A percentile compares a stretch with the other conserved stretches of the same genome.
Conservation (phyloP, 106 monocot genomes). For the Vanilla planifolia region DNA sequence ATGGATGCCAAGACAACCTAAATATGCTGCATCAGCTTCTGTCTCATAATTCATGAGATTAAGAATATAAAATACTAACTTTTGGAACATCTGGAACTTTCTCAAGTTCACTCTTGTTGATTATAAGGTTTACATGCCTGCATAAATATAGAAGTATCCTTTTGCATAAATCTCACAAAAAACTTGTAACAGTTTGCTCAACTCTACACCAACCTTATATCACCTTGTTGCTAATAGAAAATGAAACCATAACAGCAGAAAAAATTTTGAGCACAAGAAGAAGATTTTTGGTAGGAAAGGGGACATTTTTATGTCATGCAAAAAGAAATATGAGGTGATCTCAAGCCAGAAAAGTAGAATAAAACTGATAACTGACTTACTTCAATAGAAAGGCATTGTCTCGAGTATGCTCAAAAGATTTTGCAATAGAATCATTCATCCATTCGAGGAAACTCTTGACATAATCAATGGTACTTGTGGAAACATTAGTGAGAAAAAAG, state of each 20-base stretch:
- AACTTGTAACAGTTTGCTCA: background rate
- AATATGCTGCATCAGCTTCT: slow-evolving; percentile 20
- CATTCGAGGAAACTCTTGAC: slow-evolving; percentile 98
- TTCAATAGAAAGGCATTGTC: slow-evolving; percentile 87
- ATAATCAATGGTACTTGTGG: slow-evolving; percentile 89
- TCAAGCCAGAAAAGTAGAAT: background rate
- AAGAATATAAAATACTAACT: slow-evolving; percentile 32
- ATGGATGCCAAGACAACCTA: slow-evolving; percentile 98
- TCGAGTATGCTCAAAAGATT: slow-evolving; percentile 87
- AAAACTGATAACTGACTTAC: slow-evolving; percentile 32
- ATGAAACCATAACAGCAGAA: background rate
- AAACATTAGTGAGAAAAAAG: slow-evolving; percentile 89
- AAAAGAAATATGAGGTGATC: background rate
- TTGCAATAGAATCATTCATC: slow-evolving; percentile 96
- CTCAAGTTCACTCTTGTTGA: slow-evolving; percentile 83
- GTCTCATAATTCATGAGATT: background rate
- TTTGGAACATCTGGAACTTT: slow-evolving; percentile 76
- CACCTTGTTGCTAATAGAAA: background rate
- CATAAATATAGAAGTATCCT: slow-evolving; percentile 9
- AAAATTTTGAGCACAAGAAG: background rate
- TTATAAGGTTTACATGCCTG: slow-evolving; percentile 83
- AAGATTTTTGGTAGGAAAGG: background rate
- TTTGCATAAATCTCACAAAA: background rate
- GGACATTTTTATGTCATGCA: background rate
- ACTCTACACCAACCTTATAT: background rate